Conservation (phyloP, 352 stramenopile species). For the Aphanomyces astaci region DNA sequence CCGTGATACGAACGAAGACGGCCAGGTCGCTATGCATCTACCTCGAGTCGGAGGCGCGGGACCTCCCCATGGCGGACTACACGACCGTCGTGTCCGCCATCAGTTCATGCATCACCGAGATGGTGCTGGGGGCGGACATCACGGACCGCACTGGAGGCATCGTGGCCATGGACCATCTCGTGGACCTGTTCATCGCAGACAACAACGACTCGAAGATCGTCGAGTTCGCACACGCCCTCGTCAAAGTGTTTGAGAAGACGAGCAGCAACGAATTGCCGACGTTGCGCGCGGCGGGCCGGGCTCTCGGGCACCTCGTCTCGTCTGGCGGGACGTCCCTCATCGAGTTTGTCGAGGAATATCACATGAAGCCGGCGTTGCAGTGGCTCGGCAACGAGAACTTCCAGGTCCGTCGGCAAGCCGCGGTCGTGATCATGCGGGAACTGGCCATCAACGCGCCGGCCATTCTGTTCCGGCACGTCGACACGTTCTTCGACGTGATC, state of each 20-base stretch:
- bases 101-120: constrained; percentile 68
- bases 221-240: constrained; percentile 81
- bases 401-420: constrained; percentile 74
- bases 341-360: constrained; percentile 84
- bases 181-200: constrained; percentile 84
- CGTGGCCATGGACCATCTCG: constrained; percentile 82
- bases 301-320: constrained; percentile 80
- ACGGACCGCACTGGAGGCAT: constrained; percentile 78
- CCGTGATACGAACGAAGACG: constrained; percentile 48
- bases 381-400: constrained; percentile 88
- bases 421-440: constrained; percentile 83
- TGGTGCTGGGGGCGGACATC: constrained; percentile 72
- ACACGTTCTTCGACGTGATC: constrained; percentile 86
- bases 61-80: constrained; percentile 76
- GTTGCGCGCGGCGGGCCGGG: constrained; percentile 65
- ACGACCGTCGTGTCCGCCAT: constrained; percentile 84
- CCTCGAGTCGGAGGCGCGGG: constrained; percentile 80
- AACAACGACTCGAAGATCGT: constrained; percentile 87
- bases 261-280: constrained; percentile 59
- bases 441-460: constrained; percentile 79
- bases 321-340: constrained; percentile 79
- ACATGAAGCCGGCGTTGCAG: constrained; percentile 77
- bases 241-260: constrained; percentile 84
- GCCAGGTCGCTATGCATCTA: constrained; percentile 69
- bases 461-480: constrained; percentile 81